Evolutionary conservation across 345 rosid species (phyloP).

Genomic region (sweet orange (Citrus sinensis)): DNA sequence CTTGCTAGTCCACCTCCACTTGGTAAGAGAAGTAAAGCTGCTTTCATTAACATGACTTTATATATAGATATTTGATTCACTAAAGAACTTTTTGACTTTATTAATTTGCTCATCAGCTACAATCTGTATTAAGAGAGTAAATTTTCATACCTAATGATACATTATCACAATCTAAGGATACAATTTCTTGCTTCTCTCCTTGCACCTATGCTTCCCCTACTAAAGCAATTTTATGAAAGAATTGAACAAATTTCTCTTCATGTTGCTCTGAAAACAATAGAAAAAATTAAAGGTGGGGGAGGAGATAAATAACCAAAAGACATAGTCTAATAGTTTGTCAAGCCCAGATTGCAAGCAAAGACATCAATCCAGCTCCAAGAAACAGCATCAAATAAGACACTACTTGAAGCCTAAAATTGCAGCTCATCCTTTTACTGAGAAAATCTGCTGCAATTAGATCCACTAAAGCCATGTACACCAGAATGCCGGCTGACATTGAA

Average conservation of each 20-base stretch:
- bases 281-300: neutral
- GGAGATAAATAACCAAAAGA: neutral
- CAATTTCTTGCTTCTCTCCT: neutral
- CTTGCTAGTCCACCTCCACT: no score
- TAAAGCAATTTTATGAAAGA: neutral
- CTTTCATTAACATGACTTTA: no score
- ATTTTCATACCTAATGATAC: neutral
- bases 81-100: no score
- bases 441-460: slow-evolving; percentile 94
- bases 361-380: slow-evolving; percentile 91
- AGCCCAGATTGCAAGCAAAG: slow-evolving; percentile 82
- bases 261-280: neutral
- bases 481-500: slow-evolving; percentile 82
- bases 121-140: no score
- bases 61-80: no score
- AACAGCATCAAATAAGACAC: slow-evolving; percentile 72
- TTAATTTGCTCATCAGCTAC: no score
- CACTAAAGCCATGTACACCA: slow-evolving; percentile 90
- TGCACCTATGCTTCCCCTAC: neutral
- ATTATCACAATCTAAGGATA: neutral
- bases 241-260: neutral
- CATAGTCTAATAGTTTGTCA: slow-evolving; percentile 12
- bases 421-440: slow-evolving; percentile 84
- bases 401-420: slow-evolving; percentile 71
- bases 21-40: no score